These are phyloP conservation scores for Fomitopsis schrenkii DNA, from an alignment of 1,284 basidiomycete genomes.

Conservation along the genomic window DNA sequence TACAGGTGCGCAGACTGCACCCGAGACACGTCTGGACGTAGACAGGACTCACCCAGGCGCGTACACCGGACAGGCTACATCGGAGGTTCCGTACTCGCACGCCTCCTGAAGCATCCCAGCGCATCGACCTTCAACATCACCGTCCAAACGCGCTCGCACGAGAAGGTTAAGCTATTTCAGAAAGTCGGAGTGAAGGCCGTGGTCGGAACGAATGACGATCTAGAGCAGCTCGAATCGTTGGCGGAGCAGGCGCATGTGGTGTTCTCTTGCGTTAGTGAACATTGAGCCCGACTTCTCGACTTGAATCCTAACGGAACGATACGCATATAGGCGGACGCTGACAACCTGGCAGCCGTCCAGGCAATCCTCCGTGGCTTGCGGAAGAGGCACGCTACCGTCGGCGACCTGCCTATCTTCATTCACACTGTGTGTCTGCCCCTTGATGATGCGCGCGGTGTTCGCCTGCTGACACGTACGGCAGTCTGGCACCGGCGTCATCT, in stretches of 20 bases:
- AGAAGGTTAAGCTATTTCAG: constrained; percentile 24
- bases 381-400: constrained; percentile 37
- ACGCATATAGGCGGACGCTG: constrained; percentile 36
- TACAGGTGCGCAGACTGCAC: neutral
- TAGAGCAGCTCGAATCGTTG: constrained; percentile 19
- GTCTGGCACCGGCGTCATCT: constrained; percentile 34
- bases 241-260: constrained; percentile 22
- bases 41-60: neutral
- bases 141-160: constrained; percentile 8
- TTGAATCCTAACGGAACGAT: neutral
- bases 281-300: neutral
- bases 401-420: constrained; percentile 41
- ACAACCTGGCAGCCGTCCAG: constrained; percentile 34
- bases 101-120: constrained; percentile 5
- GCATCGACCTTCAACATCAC: constrained; percentile 9
- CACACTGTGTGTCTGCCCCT: constrained; percentile 40
- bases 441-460: neutral
- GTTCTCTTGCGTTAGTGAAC: constrained; percentile 19
- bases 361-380: constrained; percentile 43
- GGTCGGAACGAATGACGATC: constrained; percentile 19
- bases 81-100: constrained; percentile 10
- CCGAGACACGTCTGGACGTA: neutral
- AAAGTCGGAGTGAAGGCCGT: constrained; percentile 24
- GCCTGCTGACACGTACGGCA: constrained; percentile 9
- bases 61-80: constrained; percentile 9